Evolutionary conservation across 2,329 filamentous ascomycete species (phyloP).

Genomic region (Esteya vermicola): DNA sequence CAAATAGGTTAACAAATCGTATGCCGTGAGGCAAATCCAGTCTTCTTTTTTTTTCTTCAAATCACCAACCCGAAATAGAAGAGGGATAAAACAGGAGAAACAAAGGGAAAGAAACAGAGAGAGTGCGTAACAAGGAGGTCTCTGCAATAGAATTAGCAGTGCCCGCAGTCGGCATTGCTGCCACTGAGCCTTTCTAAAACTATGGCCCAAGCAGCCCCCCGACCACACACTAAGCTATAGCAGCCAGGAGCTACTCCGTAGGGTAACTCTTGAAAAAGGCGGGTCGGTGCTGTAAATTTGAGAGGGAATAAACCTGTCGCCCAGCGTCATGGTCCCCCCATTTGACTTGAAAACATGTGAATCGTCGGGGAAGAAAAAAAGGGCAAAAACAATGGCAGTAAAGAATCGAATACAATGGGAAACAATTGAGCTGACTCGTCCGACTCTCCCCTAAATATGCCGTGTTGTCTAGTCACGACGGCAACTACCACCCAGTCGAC

Average conservation of each 20-base stretch:
- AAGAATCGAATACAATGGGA: background rate
- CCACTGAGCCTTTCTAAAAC: conserved; percentile 2
- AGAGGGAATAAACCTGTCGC: conserved; percentile 1
- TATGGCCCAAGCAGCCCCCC: too few relatives aligned
- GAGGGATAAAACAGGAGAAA: background rate
- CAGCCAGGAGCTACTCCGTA: background rate
- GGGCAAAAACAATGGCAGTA: too few relatives aligned
- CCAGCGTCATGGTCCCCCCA: background rate
- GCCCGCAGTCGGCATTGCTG: conserved; percentile 6
- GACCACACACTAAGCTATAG: too few relatives aligned
- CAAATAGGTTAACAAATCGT: conserved; percentile 3
- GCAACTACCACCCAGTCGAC: conserved; percentile 27
- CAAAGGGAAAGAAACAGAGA: background rate
- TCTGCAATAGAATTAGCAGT: background rate
- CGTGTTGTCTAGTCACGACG: too few relatives aligned
- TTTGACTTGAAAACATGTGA: background rate
- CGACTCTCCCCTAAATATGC: too few relatives aligned
- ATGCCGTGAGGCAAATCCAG: conserved; percentile 11
- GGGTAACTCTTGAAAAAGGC: too few relatives aligned
- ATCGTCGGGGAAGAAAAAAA: too few relatives aligned
- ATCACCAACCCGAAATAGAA: conserved; percentile 2
- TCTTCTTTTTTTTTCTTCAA: conserved; percentile 11
- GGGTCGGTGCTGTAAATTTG: too few relatives aligned
- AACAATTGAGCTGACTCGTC: too few relatives aligned
- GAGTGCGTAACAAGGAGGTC: background rate